Base-by-base conservation (phyloP, 2,329 filamentous ascomycete genomes). In the Penicillium griseofulvum region DNA sequence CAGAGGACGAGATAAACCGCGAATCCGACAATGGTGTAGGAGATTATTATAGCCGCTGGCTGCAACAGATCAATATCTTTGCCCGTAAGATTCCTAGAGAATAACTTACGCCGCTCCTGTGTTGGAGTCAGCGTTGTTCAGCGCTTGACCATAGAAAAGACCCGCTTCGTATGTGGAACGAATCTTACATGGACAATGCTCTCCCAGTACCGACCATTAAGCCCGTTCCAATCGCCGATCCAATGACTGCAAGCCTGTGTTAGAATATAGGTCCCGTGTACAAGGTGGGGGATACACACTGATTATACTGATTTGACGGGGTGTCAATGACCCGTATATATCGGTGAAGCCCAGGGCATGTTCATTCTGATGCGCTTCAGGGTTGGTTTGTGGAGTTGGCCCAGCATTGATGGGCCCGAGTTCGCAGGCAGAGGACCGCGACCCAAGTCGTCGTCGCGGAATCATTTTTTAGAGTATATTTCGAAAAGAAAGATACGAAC, bases 1-100 rank as follows among this genome's bases (percentile, higher is more conserved):
- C 84, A 85, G 83, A 93, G 89, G 62, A 92, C 88, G 37, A 90
- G 75, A 72, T 85, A 93, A 59, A 91, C 89, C 43, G 92, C 52
- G 26, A 73, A 63, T 4, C 72, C 72, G 34, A 74, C 69, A 24
- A 70, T 55, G 1, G 69, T 70, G 47, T 74, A 74, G 5, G 72
- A 71, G 22, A 74, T 71, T 31, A 74, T 61, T 19, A 72, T 67
- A 16, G 71, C 66, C 16, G 66, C 71, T 6, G 71, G 71, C 69
- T 71, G 34, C 16, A 26, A 11, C n/a, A 4, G 8, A 48, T 63
- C 49, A 60, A 43, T 44, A 31, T 34, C 17, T 28, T 14, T 17
- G 10, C 1, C 11, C 5, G 16, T 12, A 4, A 24, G 22, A 2
- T 10, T 44, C 11, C 19, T 48, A 10, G 26, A 5, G 14, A 8